Conservation (phyloP, 148 eudicot genomes). For the Dysphania ambrosioides region DNA sequence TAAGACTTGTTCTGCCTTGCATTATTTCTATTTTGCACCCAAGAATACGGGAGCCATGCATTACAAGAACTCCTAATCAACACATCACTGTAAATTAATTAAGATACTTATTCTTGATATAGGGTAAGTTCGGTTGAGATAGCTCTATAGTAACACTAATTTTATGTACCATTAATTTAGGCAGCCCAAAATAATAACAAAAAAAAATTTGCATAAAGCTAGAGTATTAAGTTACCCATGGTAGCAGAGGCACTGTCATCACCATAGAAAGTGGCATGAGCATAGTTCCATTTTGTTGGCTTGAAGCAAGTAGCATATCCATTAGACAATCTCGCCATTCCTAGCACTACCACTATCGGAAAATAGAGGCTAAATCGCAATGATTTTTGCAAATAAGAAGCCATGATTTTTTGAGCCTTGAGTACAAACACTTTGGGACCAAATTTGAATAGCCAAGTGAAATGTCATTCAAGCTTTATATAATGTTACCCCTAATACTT, state of each 20-base stretch:
- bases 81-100: too few species aligned
- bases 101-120: too few species aligned
- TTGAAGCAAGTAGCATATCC: constrained; percentile 10
- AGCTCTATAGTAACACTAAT: too few species aligned
- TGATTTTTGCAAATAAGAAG: constrained; percentile 7
- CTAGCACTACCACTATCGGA: constrained; percentile 8
- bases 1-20: too few species aligned
- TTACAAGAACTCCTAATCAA: too few species aligned
- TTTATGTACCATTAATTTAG: too few species aligned
- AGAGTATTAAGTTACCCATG: constrained; percentile 45
- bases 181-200: neutral
- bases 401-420: constrained; percentile 16
- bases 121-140: too few species aligned
- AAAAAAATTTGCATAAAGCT: neutral
- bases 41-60: too few species aligned
- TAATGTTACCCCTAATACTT: neutral
- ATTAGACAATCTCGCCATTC: constrained; percentile 9
- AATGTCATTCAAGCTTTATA: constrained; percentile 1
- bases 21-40: too few species aligned
- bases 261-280: constrained; percentile 80
- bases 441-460: neutral
- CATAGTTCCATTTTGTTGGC: constrained; percentile 43
- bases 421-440: neutral
- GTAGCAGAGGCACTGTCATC: constrained; percentile 64
- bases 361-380: neutral